Evolutionary conservation across 495 filamentous ascomycete genomes (phyloP), one percentile per base, ranked within the genome.

Genomic region (Aspergillus cristatus): DNA sequence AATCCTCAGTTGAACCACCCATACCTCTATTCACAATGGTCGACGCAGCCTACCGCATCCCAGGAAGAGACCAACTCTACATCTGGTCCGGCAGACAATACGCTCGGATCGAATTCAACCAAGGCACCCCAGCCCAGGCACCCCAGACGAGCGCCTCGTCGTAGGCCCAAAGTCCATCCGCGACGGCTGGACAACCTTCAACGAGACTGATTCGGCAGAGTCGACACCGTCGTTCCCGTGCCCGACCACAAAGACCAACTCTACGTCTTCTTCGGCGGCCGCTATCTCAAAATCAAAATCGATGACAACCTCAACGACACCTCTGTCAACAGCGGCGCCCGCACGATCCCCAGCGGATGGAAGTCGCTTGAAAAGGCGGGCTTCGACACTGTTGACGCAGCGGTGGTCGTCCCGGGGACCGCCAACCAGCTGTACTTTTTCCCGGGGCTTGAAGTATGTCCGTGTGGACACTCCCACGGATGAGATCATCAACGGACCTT

Each of bases 351-450:
- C 1, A 22, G 39, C 5, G 43, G 43, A 14, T 34, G 17, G 17
- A 35, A 32, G 31, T 28, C 25, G 7, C 40, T 47, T n/a, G 35
- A 12, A 18, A 8, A 31, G 14, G 40, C 45, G 4, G 29, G 30
- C 2, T 47, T 33, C n/a, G 45, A 47, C 24, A 47, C 45, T 15
- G 35, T 47, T 28, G 45, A 47, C 40, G 45, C 45, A n/a, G 41
- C 29, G 12, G 28, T 47, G 3, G 17, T 18, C 8, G 40, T 43
- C 13, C 45, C 45, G 7, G 22, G 20, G 17, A 43, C 39, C 14
- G 15, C 39, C 1, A 32, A 30, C 14, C 40, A 47, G 22, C 24
- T 31, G 32, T 47, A 47, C 30, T 18, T 47, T 30, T 47, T 47
- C 40, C 29, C n/a, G 35, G 3, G 45, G 45, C 13, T 22, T 26